Conservation (phyloP, 805 yeast species). For the Wickerhamomyces canadensis region DNA sequence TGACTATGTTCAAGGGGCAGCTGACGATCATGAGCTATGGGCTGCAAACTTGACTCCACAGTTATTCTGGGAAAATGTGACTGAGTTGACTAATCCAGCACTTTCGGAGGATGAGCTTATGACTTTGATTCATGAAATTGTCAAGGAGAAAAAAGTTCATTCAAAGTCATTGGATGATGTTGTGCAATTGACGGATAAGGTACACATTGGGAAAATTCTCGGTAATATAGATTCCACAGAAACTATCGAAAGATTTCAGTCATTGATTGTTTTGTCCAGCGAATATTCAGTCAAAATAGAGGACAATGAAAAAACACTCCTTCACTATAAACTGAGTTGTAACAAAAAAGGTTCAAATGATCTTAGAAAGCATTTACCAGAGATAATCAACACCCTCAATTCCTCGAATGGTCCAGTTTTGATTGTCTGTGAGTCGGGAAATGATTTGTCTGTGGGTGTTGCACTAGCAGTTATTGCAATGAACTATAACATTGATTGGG, state of each 20-base stretch:
- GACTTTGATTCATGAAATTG: too few species aligned
- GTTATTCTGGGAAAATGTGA: conserved; percentile 49
- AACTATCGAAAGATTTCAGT: conserved; percentile 4
- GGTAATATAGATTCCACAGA: background rate
- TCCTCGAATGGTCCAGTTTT: conserved; percentile 14
- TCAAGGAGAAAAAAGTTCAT: too few species aligned
- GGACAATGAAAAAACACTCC: background rate
- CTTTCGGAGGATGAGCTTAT: too few species aligned
- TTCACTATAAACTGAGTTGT: conserved; percentile 26
- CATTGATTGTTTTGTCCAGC: conserved; percentile 8
- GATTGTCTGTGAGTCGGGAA: conserved; percentile 57
- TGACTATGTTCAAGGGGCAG: conserved; percentile 85
- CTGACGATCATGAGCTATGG: conserved; percentile 93
- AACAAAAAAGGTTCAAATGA: conserved; percentile 65
- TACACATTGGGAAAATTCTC: conserved; percentile 22
- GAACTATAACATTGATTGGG: conserved; percentile 40
- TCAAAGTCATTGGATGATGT: too few species aligned
- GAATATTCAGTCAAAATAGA: conserved; percentile 1
- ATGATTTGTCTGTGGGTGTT: conserved; percentile 62
- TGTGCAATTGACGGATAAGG: conserved; percentile 9
- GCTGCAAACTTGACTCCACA: conserved; percentile 47
- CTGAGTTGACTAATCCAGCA: too few species aligned
- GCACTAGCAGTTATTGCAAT: conserved; percentile 46
- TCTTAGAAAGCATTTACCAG: conserved; percentile 43
- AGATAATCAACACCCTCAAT: conserved; percentile 26